Conservation (phyloP, 2,329 filamentous ascomycete genomes). For the Apiospora saccharicola region DNA sequence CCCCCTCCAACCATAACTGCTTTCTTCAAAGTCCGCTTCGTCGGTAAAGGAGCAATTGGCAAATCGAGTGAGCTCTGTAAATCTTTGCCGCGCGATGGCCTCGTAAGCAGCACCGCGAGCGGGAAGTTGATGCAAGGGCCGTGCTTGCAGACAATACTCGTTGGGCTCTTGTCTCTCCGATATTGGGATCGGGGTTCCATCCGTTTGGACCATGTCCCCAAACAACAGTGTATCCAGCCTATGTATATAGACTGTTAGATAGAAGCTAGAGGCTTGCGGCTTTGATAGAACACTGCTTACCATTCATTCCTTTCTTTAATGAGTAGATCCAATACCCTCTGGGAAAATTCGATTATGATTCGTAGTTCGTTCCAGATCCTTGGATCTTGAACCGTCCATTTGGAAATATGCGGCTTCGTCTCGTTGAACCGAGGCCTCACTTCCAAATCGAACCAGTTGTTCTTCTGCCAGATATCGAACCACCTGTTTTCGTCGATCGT, state of each 20-base stretch:
- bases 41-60: background rate
- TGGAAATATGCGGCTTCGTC: background rate
- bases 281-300: background rate
- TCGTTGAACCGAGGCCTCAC: background rate
- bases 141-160: background rate
- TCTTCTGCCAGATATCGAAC: background rate
- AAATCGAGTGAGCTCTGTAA: background rate
- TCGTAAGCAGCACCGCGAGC: background rate
- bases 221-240: background rate
- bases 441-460: background rate
- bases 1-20: background rate
- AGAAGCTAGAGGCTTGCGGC: background rate
- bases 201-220: background rate
- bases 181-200: background rate
- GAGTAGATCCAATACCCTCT: background rate
- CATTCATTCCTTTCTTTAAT: background rate
- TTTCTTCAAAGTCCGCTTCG: background rate
- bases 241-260: background rate
- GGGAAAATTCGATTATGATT: background rate
- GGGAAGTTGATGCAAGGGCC: background rate
- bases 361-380: background rate
- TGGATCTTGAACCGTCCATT: background rate
- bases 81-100: background rate
- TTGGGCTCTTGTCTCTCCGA: too few species aligned
- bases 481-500: background rate